Base-by-base conservation (phyloP, 2,329 filamentous ascomycete species). In the Colletotrichum phormii region DNA sequence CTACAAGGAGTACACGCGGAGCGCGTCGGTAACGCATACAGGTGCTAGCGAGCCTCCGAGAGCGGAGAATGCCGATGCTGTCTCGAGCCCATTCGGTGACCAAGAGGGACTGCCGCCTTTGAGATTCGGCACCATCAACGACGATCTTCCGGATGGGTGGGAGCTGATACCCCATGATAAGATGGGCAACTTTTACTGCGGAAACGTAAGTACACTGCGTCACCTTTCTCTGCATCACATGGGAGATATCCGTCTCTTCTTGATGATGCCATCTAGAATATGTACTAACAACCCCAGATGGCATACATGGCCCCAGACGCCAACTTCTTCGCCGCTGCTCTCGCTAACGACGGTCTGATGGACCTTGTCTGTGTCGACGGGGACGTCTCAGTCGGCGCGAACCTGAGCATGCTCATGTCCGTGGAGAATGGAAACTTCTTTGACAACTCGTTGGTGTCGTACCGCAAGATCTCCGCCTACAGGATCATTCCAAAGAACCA, bases 161-260 rank as follows among this genome's bases (percentile, higher is more conserved):
- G 88, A 93, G 73, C 84, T 93, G 24, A 84, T 93, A 3, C 90
- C 93, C 0, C 89, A 93, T 75, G 91, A 97, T 74, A 94, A 92
- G 35, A 86, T 99, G 67, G 95, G 95, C 59, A 98, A 94, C 78
- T 97, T 99, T 81, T 98, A 97, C 83, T 94, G 92, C 37, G 97
- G 97, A 74, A 99, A 98, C 81, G 91, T 92, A 79, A 84, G 90
- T 33, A 22, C 15, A 42, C 31, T 24, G 42, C 13, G 11, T n/a
- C 6, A n/a, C 12, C 13, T 42, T 42, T 42, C 37, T 18, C 13
- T 13, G 15, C 18, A 1, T 42, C 37, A 7, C 13, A 42, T 13
- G 15, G 15, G 37, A 42, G 5, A 42, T 42, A 15, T 15, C 15
- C 37, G 15, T 8, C 9, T 18, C 12, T 11, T 18, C 12, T 11